Evolutionary conservation across 1,284 basidiomycete species (phyloP).

Genomic region (Baeospora myosura): DNA sequence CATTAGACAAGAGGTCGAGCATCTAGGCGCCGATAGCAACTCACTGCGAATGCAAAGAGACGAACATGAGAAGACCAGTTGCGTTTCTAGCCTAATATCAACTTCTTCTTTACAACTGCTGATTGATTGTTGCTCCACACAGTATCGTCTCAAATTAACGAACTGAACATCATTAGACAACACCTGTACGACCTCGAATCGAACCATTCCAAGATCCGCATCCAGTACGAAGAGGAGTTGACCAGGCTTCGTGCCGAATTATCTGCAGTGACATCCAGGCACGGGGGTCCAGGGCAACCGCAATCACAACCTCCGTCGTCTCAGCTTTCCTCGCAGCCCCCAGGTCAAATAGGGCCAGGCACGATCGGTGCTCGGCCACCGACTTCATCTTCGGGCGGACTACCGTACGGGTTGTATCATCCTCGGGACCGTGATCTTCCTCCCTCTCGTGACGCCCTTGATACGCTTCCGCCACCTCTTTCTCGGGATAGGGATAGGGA

Average conservation of each 20-base stretch:
- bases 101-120: constrained; percentile 5
- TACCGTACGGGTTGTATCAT: constrained; percentile 22
- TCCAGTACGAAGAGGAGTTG: constrained; percentile 57
- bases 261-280: constrained; percentile 23
- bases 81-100: constrained; percentile 17
- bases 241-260: constrained; percentile 54
- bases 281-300: constrained; percentile 14
- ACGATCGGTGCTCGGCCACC: background rate
- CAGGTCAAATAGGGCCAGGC: too few species aligned
- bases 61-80: constrained; percentile 85
- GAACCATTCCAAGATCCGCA: constrained; percentile 48
- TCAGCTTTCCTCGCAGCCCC: too few species aligned
- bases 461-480: constrained; percentile 32
- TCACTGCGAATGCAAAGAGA: constrained; percentile 75
- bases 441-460: constrained; percentile 20
- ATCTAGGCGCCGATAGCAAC: constrained; percentile 62
- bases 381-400: too few species aligned
- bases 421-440: constrained; percentile 23
- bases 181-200: constrained; percentile 56
- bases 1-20: constrained; percentile 84
- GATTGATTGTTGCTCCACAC: background rate
- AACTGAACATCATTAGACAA: constrained; percentile 45
- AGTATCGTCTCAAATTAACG: constrained; percentile 36
- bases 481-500: too few species aligned
- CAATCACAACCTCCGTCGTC: constrained; percentile 22